Conservation (phyloP, 768 basidiomycete genomes). For the Suillus bovinus region DNA sequence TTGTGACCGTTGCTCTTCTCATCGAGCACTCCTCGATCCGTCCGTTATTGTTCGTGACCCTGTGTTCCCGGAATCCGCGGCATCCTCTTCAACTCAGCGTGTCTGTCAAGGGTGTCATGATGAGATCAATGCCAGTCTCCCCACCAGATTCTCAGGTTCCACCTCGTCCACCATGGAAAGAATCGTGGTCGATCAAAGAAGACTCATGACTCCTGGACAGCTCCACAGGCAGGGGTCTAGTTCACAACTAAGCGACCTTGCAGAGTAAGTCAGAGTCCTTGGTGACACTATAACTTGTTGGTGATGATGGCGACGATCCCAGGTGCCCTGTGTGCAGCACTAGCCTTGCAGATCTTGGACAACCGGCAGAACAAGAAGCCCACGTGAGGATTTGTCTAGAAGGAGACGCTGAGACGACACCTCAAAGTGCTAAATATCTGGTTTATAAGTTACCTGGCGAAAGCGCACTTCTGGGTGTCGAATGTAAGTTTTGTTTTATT, state of each 20-base stretch:
- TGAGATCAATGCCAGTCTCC: constrained; percentile 61
- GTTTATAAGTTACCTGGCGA: constrained; percentile 75
- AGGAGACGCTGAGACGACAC: constrained; percentile 53
- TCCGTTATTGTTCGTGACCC: constrained; percentile 78
- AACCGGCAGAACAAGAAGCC: constrained; percentile 64
- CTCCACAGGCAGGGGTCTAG: constrained; percentile 65
- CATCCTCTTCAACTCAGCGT: constrained; percentile 61
- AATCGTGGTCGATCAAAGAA: constrained; percentile 69
- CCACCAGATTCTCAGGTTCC: constrained; percentile 49
- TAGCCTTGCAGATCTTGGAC: constrained; percentile 64
- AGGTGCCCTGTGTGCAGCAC: constrained; percentile 88
- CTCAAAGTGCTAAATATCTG: constrained; percentile 74
- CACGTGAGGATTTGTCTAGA: constrained; percentile 84
- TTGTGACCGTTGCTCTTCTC: constrained; percentile 61
- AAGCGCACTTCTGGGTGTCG: constrained; percentile 71
- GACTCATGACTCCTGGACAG: constrained; percentile 62
- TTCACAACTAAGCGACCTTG: constrained; percentile 84
- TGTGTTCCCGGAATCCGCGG: constrained; percentile 45
- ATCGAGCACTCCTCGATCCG: constrained; percentile 61
- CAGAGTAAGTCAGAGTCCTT: constrained; percentile 56
- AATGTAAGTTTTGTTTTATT: constrained; percentile 59
- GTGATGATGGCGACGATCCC: constrained; percentile 15
- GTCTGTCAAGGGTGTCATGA: constrained; percentile 82
- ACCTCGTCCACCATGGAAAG: constrained; percentile 67
- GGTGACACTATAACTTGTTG: constrained; percentile 6